phyloP scores from a whole-genome alignment of 2,329 filamentous ascomycete genomes.

The Alternaria alternata region DNA sequence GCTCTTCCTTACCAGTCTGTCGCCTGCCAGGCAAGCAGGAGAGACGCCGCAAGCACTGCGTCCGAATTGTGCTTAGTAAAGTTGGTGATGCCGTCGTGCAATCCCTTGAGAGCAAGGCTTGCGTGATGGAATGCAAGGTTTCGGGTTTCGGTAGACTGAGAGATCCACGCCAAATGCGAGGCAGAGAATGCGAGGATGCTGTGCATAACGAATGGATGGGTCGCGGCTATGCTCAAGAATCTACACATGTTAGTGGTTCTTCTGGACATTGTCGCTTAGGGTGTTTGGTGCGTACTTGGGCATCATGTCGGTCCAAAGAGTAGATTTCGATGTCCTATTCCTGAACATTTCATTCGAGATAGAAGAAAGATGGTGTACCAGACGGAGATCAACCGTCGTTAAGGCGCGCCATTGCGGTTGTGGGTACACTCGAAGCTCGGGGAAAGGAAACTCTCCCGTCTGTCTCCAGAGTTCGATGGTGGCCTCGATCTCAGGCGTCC shows the following conservation, averaged over 20 bases:
- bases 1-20: slow-evolving; percentile 82
- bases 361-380: slow-evolving; percentile 89
- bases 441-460: slow-evolving; percentile 86
- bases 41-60: slow-evolving; percentile 87
- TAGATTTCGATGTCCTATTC: slow-evolving; percentile 82
- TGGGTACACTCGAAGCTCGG: slow-evolving; percentile 78
- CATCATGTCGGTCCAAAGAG: slow-evolving; percentile 91
- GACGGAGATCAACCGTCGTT: slow-evolving; percentile 78
- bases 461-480: slow-evolving; percentile 83
- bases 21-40: slow-evolving; percentile 94
- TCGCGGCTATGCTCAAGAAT: slow-evolving; percentile 82
- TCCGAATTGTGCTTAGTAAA: slow-evolving; percentile 91
- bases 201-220: slow-evolving; percentile 91
- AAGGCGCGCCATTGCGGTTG: slow-evolving; percentile 76
- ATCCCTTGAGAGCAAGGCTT: slow-evolving; percentile 81
- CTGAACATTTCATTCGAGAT: slow-evolving; percentile 83
- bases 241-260: slow-evolving; percentile 56
- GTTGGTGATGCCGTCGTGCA: slow-evolving; percentile 84
- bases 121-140: slow-evolving; percentile 91
- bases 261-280: slow-evolving; percentile 18
- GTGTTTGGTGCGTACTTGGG: slow-evolving; percentile 73
- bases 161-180: slow-evolving; percentile 89
- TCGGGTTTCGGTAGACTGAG: slow-evolving; percentile 82
- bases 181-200: slow-evolving; percentile 93
- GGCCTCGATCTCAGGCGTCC: slow-evolving; percentile 84